Evolutionary conservation across 768 basidiomycete genomes (phyloP).

Genomic region (Amanita muscaria): DNA sequence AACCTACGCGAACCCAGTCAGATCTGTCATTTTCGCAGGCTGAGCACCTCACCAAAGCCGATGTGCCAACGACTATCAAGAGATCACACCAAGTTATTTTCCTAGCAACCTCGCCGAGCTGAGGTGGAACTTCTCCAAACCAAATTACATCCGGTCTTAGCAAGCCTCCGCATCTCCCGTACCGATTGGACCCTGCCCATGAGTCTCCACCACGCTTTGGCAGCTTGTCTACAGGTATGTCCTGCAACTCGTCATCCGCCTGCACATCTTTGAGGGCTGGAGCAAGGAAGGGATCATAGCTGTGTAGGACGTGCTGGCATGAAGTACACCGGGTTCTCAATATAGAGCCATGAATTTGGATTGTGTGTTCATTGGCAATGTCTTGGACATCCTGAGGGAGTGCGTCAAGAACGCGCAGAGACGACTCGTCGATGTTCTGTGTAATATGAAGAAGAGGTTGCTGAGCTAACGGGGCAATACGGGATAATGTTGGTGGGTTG

Average conservation of each 20-base stretch:
- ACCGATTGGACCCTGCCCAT: constrained; percentile 17
- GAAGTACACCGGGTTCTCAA: constrained; percentile 45
- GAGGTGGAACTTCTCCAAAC: constrained; percentile 41
- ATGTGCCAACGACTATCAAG: constrained; percentile 47
- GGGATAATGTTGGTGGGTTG: constrained; percentile 26
- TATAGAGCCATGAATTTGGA: constrained; percentile 59
- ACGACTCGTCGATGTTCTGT: constrained; percentile 54
- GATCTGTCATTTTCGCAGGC: background rate
- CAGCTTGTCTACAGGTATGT: constrained; percentile 30
- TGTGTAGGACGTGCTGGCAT: constrained; percentile 32
- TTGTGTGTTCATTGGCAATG: constrained; percentile 15
- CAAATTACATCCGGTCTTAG: constrained; percentile 48
- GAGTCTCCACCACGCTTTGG: constrained; percentile 18
- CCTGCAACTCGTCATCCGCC: constrained; percentile 19
- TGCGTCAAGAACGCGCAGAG: constrained; percentile 25
- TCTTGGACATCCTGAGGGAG: constrained; percentile 19
- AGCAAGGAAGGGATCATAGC: constrained; percentile 33
- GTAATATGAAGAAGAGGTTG: constrained; percentile 40
- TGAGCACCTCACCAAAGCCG: constrained; percentile 31
- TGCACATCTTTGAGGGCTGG: constrained; percentile 35
- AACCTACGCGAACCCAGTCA: constrained; percentile 22
- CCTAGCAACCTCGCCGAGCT: constrained; percentile 29
- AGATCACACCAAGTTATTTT: constrained; percentile 33
- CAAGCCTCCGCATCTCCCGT: constrained; percentile 33
- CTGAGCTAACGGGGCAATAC: constrained; percentile 31